These are phyloP conservation scores for Penicillium sclerotigenum DNA, from an alignment of 2,329 filamentous ascomycete genomes.

Conservation along the genomic window DNA sequence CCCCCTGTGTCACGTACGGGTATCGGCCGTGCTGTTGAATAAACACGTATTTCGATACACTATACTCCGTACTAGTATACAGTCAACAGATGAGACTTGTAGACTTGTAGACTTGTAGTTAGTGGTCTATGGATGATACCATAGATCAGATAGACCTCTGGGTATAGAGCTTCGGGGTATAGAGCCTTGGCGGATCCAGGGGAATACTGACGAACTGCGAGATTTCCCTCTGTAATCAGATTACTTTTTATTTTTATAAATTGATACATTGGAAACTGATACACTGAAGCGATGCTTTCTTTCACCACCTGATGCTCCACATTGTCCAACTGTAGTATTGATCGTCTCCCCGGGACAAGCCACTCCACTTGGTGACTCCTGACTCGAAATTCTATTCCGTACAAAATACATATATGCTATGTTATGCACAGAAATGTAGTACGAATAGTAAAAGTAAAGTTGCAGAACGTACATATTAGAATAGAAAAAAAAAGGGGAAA, in stretches of 20 bases:
- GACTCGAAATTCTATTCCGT: constrained; percentile 1
- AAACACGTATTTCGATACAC: neutral
- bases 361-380: constrained; percentile 15
- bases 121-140: neutral
- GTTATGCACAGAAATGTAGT: neutral
- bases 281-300: neutral
- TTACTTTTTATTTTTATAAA: neutral
- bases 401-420: neutral
- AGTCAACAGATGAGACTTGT: neutral
- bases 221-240: neutral
- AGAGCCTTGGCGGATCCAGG: neutral
- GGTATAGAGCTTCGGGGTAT: neutral
- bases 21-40: neutral
- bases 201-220: neutral
- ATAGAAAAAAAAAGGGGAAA: neutral
- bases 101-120: neutral
- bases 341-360: constrained; percentile 18
- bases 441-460: neutral
- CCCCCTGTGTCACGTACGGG: constrained; percentile 2
- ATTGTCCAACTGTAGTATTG: constrained; percentile 15
- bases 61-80: neutral
- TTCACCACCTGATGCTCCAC: constrained; percentile 2
- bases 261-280: constrained; percentile 1
- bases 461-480: neutral
- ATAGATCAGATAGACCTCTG: too few relatives aligned